Evolutionary conservation across 768 basidiomycete genomes (phyloP), one percentile per base, ranked within the genome.

Genomic region (Imleria badia): DNA sequence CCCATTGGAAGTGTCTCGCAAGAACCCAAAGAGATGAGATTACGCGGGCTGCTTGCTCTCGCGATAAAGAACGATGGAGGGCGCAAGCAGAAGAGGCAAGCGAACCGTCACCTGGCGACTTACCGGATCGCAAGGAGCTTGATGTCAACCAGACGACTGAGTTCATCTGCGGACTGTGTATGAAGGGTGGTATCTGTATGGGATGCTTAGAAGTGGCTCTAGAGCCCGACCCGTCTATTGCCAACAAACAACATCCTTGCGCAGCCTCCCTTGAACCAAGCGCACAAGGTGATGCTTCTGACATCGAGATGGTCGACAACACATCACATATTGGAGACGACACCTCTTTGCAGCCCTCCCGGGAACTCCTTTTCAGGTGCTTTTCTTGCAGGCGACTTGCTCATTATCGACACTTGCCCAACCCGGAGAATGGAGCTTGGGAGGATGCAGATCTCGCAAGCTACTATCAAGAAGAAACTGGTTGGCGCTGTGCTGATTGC

Each of bases 401-500:
- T 10, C 94, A 97, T 70, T 96, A 96, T 68, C 73, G 72, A 22
- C 91, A 94, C 71, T 72, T 93, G 42, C 80, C 81, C 6, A 52
- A 66, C 26, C 84, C 83, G 20, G 62, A 75, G 11, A 70, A 68
- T 29, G 62, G 71, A 33, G 64, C 70, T 38, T 72, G 63, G 14
- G 68, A 73, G 41, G 69, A 69, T 43, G 50, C 46, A 10, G 77
- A 81, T 1, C 74, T 86, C n/a, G 89, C 86, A 6, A 62, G 65
- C 19, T 72, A 84, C 59, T 93, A 91, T 66, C 87, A 89, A 58
- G 52, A 64, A 1, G 69, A 72, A 20, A 74, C 73, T 33, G 61
- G 61, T 29, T 92, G 88, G 90, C 74, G 81, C 15, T 96, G 94
- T 65, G 77, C 78, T 6, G 89, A 94, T 61, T 96, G 94, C 64